These are phyloP conservation scores for Cryptococcus sp. DNA, from an alignment of 1,284 basidiomycete species.

Conservation along the genomic window DNA sequence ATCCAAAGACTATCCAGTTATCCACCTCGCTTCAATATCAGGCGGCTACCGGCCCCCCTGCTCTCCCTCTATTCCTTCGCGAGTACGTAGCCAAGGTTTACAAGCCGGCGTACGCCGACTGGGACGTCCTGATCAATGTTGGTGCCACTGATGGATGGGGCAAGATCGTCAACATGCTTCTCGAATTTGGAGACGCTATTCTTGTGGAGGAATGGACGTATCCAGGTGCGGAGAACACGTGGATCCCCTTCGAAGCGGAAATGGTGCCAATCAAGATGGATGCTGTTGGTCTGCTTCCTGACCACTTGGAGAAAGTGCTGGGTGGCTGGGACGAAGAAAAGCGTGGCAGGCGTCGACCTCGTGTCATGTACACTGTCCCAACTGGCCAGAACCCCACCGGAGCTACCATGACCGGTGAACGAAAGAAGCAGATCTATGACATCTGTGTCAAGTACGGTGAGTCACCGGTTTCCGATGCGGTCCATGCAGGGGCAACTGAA, in stretches of 20 bases:
- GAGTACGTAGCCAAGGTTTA: slow-evolving; percentile 67
- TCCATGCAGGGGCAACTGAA: not conserved
- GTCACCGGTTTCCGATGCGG: slow-evolving; percentile 2
- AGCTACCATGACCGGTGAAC: slow-evolving; percentile 64
- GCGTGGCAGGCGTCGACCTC: slow-evolving; percentile 59
- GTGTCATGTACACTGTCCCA: slow-evolving; percentile 65
- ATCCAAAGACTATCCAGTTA: slow-evolving; percentile 61
- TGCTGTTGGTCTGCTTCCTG: slow-evolving; percentile 67
- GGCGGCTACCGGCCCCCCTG: slow-evolving; percentile 49
- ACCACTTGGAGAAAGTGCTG: slow-evolving; percentile 64
- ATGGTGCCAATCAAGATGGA: slow-evolving; percentile 65
- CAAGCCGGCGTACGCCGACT: slow-evolving; percentile 70
- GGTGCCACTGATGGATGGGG: slow-evolving; percentile 74
- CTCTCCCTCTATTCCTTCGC: slow-evolving; percentile 51
- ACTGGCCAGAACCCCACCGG: slow-evolving; percentile 73
- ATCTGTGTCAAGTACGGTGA: slow-evolving; percentile 69
- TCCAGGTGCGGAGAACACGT: slow-evolving; percentile 52
- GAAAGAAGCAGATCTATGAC: slow-evolving; percentile 77
- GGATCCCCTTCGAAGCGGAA: slow-evolving; percentile 40
- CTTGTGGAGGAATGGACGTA: slow-evolving; percentile 63
- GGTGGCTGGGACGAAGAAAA: slow-evolving; percentile 66
- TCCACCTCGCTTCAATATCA: slow-evolving; percentile 73
- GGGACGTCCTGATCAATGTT: slow-evolving; percentile 63
- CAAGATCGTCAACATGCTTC: slow-evolving; percentile 60
- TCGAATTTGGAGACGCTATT: slow-evolving; percentile 72